These are phyloP conservation scores for Corynespora cassiicola DNA, from an alignment of 2,329 filamentous ascomycete genomes.

Conservation along the genomic window DNA sequence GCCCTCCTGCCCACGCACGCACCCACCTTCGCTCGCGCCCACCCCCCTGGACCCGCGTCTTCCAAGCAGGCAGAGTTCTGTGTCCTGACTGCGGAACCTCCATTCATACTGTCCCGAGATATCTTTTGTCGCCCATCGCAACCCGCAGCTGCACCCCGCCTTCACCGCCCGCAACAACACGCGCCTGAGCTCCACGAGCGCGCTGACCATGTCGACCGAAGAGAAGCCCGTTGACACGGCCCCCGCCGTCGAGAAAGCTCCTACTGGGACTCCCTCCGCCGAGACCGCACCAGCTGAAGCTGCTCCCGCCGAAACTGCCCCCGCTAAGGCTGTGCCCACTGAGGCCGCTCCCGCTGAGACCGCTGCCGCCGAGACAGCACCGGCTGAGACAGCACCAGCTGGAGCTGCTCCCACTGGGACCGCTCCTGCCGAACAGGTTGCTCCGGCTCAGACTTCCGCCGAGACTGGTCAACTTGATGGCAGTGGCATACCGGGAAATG, in stretches of 20 bases:
- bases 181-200: neutral
- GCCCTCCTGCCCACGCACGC: neutral
- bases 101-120: constrained; percentile 28
- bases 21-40: neutral
- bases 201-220: constrained; percentile 6
- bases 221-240: constrained; percentile 2
- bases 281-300: neutral
- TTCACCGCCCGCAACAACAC: neutral
- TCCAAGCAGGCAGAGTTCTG: neutral
- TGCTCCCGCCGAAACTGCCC: constrained; percentile 3
- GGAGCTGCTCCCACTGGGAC: neutral
- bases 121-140: constrained; percentile 19
- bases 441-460: constrained; percentile 3
- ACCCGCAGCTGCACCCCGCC: constrained; percentile 4
- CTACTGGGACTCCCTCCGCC: constrained; percentile 4
- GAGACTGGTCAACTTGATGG: constrained; percentile 53
- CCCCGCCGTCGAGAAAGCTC: neutral
- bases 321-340: neutral
- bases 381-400: constrained; percentile 1
- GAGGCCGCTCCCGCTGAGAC: neutral
- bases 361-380: constrained; percentile 1
- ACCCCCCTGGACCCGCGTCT: neutral
- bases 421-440: neutral
- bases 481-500: constrained; percentile 47
- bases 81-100: constrained; percentile 7